phyloP scores from a whole-genome alignment of 352 stramenopile species.

The Pythium scleroteichum region DNA sequence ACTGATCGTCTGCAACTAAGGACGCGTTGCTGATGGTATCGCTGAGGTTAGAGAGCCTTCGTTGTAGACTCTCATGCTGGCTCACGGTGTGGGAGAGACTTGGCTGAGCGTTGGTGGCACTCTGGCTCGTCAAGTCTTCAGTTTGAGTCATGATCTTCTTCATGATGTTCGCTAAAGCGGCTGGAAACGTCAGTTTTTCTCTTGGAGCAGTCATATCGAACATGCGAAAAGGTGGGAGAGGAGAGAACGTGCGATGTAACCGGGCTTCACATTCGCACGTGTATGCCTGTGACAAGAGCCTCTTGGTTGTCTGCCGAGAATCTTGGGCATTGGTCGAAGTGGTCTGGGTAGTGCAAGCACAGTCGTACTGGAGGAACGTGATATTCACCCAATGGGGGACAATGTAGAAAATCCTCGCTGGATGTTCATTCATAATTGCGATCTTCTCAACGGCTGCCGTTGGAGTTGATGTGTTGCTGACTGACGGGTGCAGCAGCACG shows the following conservation, averaged over 20 bases:
- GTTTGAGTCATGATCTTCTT: background rate
- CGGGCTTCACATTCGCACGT: slow-evolving; percentile 51
- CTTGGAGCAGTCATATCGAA: slow-evolving; percentile 61
- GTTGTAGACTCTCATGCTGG: background rate
- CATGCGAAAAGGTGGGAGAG: slow-evolving; percentile 72
- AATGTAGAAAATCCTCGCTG: slow-evolving; percentile 64
- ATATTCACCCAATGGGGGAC: slow-evolving; percentile 95
- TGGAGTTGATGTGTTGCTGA: background rate
- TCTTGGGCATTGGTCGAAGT: background rate
- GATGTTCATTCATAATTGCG: background rate
- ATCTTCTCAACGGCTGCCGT: background rate
- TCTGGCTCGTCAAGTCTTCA: background rate
- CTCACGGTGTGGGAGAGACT: too few relatives aligned
- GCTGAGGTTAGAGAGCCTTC: slow-evolving; percentile 25
- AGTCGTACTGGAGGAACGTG: slow-evolving; percentile 85
- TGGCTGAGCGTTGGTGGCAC: too few relatives aligned
- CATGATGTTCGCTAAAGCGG: slow-evolving; percentile 56
- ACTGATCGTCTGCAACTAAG: slow-evolving; percentile 30
- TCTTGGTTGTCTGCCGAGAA: slow-evolving; percentile 19
- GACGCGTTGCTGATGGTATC: slow-evolving; percentile 21
- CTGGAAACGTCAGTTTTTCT: slow-evolving; percentile 51
- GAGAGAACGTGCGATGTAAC: slow-evolving; percentile 49
- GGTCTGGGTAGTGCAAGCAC: slow-evolving; percentile 34
- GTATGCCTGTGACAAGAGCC: slow-evolving; percentile 31
- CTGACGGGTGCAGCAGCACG: background rate